Percentiles rank a stretch among this genome's conserved stretches.
phyloP scores from a whole-genome alignment of 352 stramenopile species.

The Pythium periplocum region DNA sequence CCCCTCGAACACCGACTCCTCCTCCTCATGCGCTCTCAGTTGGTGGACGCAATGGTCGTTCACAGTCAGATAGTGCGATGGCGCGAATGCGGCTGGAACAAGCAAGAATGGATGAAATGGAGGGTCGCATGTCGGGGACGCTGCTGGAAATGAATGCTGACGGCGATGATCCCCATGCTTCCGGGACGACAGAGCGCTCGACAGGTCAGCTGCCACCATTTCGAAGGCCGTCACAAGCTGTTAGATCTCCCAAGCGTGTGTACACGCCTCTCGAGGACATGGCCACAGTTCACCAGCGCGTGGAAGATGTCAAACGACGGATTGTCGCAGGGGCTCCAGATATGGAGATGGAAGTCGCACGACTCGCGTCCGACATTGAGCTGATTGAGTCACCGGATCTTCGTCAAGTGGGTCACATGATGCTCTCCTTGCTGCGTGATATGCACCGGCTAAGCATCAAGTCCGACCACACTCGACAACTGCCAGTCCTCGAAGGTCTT shows the following conservation, averaged over 20 bases:
- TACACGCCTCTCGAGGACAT: not conserved
- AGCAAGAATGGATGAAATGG: constrained; percentile 5
- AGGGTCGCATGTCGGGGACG: constrained; percentile 3
- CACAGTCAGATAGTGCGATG: constrained; percentile 48
- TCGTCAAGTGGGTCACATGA: constrained; percentile 30
- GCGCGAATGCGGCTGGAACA: constrained; percentile 1
- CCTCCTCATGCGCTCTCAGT: constrained; percentile 2
- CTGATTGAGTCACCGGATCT: constrained; percentile 31
- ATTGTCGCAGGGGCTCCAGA: constrained; percentile 33
- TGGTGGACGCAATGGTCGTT: constrained; percentile 13
- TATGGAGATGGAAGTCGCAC: constrained; percentile 25
- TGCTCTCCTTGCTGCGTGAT: constrained; percentile 54
- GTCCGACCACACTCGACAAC: constrained; percentile 20
- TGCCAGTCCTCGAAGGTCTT: constrained; percentile 58
- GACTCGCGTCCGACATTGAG: constrained; percentile 33
- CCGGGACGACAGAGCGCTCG: too few species aligned
- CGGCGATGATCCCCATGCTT: too few species aligned
- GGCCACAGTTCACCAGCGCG: constrained; percentile 25
- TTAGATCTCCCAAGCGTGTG: too few species aligned
- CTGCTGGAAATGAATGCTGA: too few species aligned
- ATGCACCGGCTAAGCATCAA: constrained; percentile 42
- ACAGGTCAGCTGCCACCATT: too few species aligned
- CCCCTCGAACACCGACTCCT: not conserved
- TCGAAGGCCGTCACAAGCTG: too few species aligned
- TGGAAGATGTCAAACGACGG: constrained; percentile 46